Evolutionary conservation across 192 early-diverging fungal genomes (phyloP).

Genomic region (Dissophora globulifera): DNA sequence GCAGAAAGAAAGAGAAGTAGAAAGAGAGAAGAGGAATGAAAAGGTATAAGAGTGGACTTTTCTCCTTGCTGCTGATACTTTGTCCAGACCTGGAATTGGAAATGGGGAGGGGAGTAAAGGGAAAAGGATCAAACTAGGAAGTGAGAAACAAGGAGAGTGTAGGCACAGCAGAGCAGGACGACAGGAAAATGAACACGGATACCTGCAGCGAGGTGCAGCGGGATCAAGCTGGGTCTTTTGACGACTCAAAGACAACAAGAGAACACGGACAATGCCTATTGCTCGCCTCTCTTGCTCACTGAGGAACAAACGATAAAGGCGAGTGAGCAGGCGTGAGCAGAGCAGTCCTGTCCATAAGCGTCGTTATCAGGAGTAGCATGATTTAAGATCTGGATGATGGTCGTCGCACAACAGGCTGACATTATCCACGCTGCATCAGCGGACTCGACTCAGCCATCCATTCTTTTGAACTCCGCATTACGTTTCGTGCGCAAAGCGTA

Average conservation of each 20-base stretch:
- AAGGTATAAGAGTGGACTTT: not conserved
- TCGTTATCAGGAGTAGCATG: too few species aligned
- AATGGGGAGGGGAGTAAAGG: not conserved
- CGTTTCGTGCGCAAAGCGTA: not conserved
- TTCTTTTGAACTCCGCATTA: not conserved
- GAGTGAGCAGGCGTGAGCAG: too few species aligned
- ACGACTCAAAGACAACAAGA: too few species aligned
- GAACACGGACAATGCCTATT: too few species aligned
- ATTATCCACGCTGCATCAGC: not conserved
- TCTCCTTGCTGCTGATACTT: too few species aligned
- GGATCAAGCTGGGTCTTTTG: too few species aligned
- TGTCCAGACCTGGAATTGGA: not conserved
- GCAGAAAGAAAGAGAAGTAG: constrained; percentile 4
- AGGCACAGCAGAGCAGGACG: not conserved
- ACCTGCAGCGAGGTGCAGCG: not conserved
- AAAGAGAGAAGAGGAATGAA: not conserved
- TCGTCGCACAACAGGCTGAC: too few species aligned
- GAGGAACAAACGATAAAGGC: too few species aligned
- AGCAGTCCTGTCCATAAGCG: too few species aligned
- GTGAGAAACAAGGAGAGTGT: constrained; percentile 22
- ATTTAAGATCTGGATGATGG: too few species aligned
- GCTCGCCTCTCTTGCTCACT: too few species aligned
- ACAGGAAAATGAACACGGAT: too few species aligned
- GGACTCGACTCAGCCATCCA: not conserved
- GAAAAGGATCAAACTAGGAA: constrained; percentile 9